phyloP scores from a whole-genome alignment of 2,329 filamentous ascomycete genomes.

The Aureobasidium sp. region DNA sequence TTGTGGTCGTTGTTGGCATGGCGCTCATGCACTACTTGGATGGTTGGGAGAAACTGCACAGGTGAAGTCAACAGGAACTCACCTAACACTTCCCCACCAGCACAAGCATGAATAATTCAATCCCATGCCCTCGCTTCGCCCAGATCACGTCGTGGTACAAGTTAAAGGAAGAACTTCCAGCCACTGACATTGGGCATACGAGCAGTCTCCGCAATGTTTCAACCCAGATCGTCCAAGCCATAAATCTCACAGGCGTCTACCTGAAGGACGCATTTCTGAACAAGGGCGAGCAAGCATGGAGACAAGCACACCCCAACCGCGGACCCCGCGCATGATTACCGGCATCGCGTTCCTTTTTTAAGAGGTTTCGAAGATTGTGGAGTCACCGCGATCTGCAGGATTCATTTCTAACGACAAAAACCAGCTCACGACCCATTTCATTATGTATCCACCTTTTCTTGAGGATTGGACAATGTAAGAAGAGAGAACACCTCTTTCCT shows the following conservation, averaged over 20 bases:
- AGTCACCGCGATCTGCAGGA: background rate
- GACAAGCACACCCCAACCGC: background rate
- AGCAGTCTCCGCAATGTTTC: background rate
- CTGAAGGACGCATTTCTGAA: background rate
- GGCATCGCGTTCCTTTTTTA: background rate
- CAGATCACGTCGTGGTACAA: background rate
- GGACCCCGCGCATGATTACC: background rate
- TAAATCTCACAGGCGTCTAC: background rate
- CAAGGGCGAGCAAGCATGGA: conserved; percentile 3
- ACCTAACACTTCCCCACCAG: background rate
- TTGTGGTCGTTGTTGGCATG: conserved; percentile 11
- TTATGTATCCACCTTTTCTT: background rate
- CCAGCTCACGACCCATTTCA: background rate
- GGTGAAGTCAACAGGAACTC: conserved; percentile 9
- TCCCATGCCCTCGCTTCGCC: background rate
- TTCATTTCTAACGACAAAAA: background rate
- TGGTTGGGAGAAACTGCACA: conserved; percentile 15
- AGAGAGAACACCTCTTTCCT: background rate
- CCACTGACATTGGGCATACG: conserved; percentile 12
- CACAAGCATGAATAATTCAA: background rate
- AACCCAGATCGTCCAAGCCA: background rate
- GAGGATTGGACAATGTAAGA: background rate
- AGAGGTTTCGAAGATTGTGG: background rate
- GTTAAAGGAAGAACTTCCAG: background rate
- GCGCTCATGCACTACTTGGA: conserved; percentile 14